phyloP scores from a whole-genome alignment of 2,329 filamentous ascomycete genomes.

The Diplodia seriata region DNA sequence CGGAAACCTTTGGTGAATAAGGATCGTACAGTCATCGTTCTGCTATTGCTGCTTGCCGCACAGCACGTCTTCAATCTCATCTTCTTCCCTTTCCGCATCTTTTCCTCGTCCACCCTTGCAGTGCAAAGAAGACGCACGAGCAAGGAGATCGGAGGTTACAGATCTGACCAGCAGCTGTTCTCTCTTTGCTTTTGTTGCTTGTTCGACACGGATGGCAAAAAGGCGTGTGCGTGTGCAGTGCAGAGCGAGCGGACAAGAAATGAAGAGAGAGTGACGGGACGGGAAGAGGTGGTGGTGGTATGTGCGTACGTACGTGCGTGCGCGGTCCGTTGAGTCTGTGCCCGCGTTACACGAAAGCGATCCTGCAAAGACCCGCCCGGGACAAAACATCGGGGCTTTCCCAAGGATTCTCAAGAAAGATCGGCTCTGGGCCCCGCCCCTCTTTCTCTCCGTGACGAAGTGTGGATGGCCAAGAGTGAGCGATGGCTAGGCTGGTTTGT shows the following conservation, averaged over 20 bases:
- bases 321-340: neutral
- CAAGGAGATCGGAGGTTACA: neutral
- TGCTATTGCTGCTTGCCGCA: neutral
- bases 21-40: neutral
- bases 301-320: neutral
- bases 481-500: too few species aligned
- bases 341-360: neutral
- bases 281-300: neutral
- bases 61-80: neutral
- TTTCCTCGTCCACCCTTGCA: neutral
- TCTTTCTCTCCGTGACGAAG: neutral
- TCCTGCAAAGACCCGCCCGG: slow-evolving; percentile 3
- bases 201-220: neutral
- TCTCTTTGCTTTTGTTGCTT: neutral
- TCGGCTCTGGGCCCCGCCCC: neutral
- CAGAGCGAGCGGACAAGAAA: neutral
- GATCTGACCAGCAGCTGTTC: neutral
- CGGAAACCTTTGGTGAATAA: neutral
- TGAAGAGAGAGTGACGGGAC: neutral
- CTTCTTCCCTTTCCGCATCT: neutral
- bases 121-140: too few species aligned
- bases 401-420: neutral
- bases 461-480: neutral
- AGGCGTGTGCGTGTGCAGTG: neutral
- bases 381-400: neutral